Evolutionary conservation across 2,329 filamentous ascomycete species (phyloP), one percentile per base, ranked within the genome.

Genomic region (Aphanocladium album): DNA sequence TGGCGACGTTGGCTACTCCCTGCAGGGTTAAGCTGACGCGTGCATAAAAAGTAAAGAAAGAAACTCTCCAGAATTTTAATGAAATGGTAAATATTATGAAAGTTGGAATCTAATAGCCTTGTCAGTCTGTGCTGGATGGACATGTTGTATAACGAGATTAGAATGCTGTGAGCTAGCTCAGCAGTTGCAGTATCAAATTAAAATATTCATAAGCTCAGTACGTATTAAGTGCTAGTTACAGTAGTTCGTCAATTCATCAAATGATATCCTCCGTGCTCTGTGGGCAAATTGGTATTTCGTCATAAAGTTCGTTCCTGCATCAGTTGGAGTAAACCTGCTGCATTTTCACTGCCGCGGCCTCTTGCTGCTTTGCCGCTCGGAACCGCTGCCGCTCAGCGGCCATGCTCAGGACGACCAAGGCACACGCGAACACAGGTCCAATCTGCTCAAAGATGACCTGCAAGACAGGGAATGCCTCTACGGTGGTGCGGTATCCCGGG

Each of bases 1-100:
- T 67, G 82, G 80, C 23, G 79, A 86, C 65, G 83, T 89, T 37
- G 88, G 86, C 19, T 91, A 79, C 69, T 87, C 85, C 23, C 76
- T 85, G 62, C 71, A 80, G 63, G 85, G 81, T 19, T 86, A 70
- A 57, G 37, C 45, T 19, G 25, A 53, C 2, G 12, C 7, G 2
- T 16, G 5, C 21, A 17, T 57, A 49, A 33, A 53, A 14, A 33
- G 47, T 25, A 39, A 35, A 9, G 19, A 49, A 30, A 25, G 33
- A 43, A 50, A 21, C 25, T 45, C 14, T 2, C 5, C 14, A 27
- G 27, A 12, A 25, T n/a, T 5, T 14, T 43, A 57, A 47, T 23
- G 54, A 46, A 21, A 25, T 27, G 19, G 41, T 47, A 46, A 35
- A 47, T 30, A 35, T 14, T 57, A 37, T 21, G 14, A 37, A 49